phyloP scores from a whole-genome alignment of 179 eudicot species.

The Silene vulgaris region DNA sequence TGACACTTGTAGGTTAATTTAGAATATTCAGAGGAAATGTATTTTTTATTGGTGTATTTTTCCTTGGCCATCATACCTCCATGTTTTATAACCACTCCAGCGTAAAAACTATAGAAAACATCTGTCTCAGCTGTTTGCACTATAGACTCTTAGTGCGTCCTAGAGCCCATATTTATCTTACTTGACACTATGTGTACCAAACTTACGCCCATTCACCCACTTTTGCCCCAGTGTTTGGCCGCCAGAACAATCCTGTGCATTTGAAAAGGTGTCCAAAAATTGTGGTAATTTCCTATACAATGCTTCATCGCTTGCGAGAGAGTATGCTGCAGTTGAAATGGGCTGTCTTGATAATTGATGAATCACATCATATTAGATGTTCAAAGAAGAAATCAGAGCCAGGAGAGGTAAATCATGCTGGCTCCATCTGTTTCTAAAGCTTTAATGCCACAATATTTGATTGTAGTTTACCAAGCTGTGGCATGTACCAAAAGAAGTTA shows the following conservation, averaged over 20 bases:
- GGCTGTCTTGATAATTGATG: constrained; percentile 84
- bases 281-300: constrained; percentile 82
- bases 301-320: constrained; percentile 68
- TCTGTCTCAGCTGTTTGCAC: not conserved
- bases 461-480: not conserved
- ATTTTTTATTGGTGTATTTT: not conserved
- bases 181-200: constrained; percentile 6
- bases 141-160: not conserved
- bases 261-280: constrained; percentile 65
- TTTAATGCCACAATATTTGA: not conserved
- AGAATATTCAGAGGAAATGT: not conserved
- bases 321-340: constrained; percentile 68
- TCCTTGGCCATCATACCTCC: not conserved
- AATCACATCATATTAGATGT: constrained; percentile 91
- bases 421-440: constrained; percentile 13
- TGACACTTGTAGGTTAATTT: not conserved
- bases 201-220: constrained; percentile 6
- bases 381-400: constrained; percentile 64
- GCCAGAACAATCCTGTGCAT: constrained; percentile 61
- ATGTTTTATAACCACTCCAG: not conserved
- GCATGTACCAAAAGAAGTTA: too few species aligned
- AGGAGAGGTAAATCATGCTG: constrained; percentile 57
- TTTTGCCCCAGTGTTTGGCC: constrained; percentile 67
- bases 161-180: not conserved
- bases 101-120: not conserved